Conservation (phyloP, 2,329 filamentous ascomycete genomes). For the Diaporthe aspalathi region DNA sequence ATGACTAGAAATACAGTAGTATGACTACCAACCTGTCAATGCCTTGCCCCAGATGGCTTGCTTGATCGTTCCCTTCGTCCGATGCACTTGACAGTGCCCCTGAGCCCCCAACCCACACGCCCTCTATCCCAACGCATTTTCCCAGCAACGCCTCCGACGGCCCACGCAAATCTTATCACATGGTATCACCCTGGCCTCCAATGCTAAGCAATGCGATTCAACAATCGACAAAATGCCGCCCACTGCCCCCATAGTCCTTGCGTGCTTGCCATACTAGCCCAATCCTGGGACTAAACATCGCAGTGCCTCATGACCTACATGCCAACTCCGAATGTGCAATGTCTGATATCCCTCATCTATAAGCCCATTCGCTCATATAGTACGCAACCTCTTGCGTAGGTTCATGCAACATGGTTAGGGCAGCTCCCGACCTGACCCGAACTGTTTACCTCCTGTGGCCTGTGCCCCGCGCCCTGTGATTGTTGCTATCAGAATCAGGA, state of each 20-base stretch:
- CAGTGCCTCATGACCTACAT: background rate
- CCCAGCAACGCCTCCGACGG: constrained; percentile 34
- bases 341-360: background rate
- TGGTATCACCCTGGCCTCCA: background rate
- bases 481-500: background rate
- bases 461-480: too few relatives aligned
- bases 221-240: constrained; percentile 28
- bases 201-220: constrained; percentile 30
- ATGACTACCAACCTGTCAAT: constrained; percentile 1
- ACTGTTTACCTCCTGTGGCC: background rate
- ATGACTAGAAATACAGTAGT: constrained; percentile 27
- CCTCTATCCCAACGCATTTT: constrained; percentile 31
- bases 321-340: constrained; percentile 30
- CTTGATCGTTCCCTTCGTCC: constrained; percentile 6
- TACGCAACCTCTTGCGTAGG: background rate
- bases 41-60: background rate
- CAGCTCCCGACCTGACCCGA: background rate
- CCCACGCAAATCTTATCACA: constrained; percentile 28
- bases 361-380: background rate
- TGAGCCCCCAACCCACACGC: constrained; percentile 1
- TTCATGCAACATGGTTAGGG: background rate
- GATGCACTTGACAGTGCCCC: constrained; percentile 1
- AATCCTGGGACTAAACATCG: background rate
- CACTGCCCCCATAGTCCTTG: background rate
- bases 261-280: constrained; percentile 2